Base-by-base conservation (phyloP, 352 stramenopile species). In the Pythium utonaiense region DNA sequence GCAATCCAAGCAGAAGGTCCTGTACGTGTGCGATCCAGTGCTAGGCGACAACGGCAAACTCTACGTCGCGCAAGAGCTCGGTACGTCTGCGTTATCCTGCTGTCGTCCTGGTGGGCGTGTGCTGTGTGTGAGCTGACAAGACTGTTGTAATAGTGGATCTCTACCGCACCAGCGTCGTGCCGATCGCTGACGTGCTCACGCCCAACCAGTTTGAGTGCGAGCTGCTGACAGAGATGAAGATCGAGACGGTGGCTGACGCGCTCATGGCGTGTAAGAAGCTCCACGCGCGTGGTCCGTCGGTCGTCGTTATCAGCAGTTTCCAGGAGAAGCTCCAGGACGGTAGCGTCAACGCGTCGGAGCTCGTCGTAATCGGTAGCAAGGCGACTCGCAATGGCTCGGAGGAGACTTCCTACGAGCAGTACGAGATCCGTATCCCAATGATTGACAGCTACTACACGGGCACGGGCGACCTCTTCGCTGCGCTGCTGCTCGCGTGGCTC, bases 131-230 rank as follows among this genome's bases (percentile, higher is more conserved):
- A 9, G 28, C 28, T 33, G 28, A 33, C 28, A 9, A 33, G 5
- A 33, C 5, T 33, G 5, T 33, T 33, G 5, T 16, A n/a, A 30
- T 45, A 94, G 86, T 95, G 62, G 75, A 88, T 40, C 62, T 95
- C 45, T 95, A 95, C 53, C 78, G 86, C 22, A 75, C 74, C 28
- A 74, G 84, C 52, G 77, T 95, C 41, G 57, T 95, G 34, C 84
- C 83, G 49, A 89, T 93, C 70, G 87, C 80, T 14, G 78, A 91
- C 59, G 84, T 95, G 49, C 68, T 95, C 38, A 93, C 86, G 42
- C 84, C 84, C 8, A 95, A 93, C 65, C 86, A 95, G 55, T 95
- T 89, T 40, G 86, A 95, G 57, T 92, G 83, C 38, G 86, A 95
- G 50, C 52, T 91, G 38, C 71, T 95, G 31, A 83, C 86, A 0